phyloP scores from a whole-genome alignment of 1,284 basidiomycete species.

The Rhodotorula glutinis region DNA sequence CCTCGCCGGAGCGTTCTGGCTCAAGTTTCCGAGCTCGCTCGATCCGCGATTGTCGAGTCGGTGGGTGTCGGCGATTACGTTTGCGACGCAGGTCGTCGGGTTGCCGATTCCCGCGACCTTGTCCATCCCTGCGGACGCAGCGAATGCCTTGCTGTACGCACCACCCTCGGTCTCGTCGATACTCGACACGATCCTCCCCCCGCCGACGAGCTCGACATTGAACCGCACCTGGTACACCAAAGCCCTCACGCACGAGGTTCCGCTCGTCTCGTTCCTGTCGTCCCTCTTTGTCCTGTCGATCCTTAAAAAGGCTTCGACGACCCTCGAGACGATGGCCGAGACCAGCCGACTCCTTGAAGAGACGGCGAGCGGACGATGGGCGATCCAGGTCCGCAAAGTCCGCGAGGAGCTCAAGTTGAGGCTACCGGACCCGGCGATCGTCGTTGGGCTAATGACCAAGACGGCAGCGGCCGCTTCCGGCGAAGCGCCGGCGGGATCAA shows the following conservation, averaged over 20 bases:
- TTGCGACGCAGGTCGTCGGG: slow-evolving; percentile 36
- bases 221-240: slow-evolving; percentile 38
- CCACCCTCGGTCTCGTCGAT: slow-evolving; percentile 54
- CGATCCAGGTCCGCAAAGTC: slow-evolving; percentile 5
- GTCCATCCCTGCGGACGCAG: slow-evolving; percentile 51
- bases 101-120: slow-evolving; percentile 47
- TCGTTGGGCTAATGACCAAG: slow-evolving; percentile 34
- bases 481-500: background rate
- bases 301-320: slow-evolving; percentile 31
- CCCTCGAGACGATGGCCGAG: slow-evolving; percentile 23
- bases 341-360: slow-evolving; percentile 10
- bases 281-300: slow-evolving; percentile 37
- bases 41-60: slow-evolving; percentile 36
- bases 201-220: slow-evolving; percentile 9
- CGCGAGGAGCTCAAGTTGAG: slow-evolving; percentile 24
- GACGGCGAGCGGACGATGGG: slow-evolving; percentile 14
- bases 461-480: slow-evolving; percentile 19
- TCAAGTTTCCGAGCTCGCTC: slow-evolving; percentile 33
- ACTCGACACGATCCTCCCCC: slow-evolving; percentile 55
- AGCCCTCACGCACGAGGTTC: slow-evolving; percentile 36
- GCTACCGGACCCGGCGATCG: slow-evolving; percentile 37
- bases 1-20: slow-evolving; percentile 37
- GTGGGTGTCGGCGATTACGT: slow-evolving; percentile 42
- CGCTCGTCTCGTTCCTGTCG: slow-evolving; percentile 39
- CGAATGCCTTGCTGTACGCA: slow-evolving; percentile 48